Conservation (phyloP, 805 yeast species). For the Lipomyces anomalus region DNA sequence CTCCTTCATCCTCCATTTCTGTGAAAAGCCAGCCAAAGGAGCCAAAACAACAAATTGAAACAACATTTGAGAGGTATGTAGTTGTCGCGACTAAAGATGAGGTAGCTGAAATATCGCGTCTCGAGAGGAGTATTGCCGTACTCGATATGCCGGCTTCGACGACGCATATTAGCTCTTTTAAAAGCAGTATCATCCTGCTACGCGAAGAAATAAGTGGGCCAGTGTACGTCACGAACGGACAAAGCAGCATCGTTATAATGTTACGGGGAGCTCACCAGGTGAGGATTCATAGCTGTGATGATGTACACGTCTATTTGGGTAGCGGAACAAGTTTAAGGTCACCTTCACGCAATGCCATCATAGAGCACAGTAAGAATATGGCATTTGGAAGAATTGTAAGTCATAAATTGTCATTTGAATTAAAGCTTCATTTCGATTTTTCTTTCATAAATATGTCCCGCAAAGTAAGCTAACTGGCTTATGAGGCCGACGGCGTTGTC, state of each 20-base stretch:
- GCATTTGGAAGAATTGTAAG: constrained; percentile 4
- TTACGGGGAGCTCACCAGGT: constrained; percentile 12
- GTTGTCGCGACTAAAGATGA: neutral
- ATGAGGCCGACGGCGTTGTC: constrained; percentile 7
- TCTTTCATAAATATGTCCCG: neutral
- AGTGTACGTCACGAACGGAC: constrained; percentile 10
- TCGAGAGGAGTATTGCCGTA: constrained; percentile 5
- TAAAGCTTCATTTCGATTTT: neutral
- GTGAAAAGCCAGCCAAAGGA: too few relatives aligned
- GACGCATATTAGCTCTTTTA: constrained; percentile 9
- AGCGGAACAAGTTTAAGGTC: too few relatives aligned
- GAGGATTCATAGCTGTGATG: constrained; percentile 18
- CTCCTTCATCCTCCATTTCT: neutral
- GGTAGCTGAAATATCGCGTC: neutral
- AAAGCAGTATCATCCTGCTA: constrained; percentile 7
- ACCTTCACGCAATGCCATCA: constrained; percentile 7
- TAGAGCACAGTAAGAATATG: constrained; percentile 16
- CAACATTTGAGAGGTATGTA: too few relatives aligned
- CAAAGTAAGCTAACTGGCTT: neutral
- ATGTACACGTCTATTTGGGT: constrained; percentile 6
- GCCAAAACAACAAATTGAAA: too few relatives aligned
- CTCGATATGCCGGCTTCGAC: constrained; percentile 4
- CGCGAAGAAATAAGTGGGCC: constrained; percentile 14
- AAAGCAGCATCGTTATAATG: constrained; percentile 5
- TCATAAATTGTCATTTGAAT: neutral